Base-by-base conservation (phyloP, 2,329 filamentous ascomycete genomes). In the Orbilia javanica region DNA sequence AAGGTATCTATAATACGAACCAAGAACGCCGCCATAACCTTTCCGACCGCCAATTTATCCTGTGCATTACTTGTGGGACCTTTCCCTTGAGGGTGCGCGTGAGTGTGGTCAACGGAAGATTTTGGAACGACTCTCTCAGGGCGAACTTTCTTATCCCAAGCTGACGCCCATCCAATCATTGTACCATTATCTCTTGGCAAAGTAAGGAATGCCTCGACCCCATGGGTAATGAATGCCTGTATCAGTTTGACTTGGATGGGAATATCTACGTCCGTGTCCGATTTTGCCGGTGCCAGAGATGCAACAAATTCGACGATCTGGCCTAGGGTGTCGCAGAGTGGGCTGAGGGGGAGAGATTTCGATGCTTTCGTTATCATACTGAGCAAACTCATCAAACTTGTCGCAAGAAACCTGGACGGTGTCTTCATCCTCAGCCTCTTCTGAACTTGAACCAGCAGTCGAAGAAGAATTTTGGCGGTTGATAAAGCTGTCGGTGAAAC, bases 211-310 rank as follows among this genome's bases (percentile, higher is more conserved):
- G 67, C 68, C 36, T 79, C 75, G 15, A 79, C 48, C 7, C 67
- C 67, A 15, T 79, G 75, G 5, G 75, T 79, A n/a, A 73, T 73
- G n/a, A 79, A 79, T n/a, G 75, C 75, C 15, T 79, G 68, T 55
- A 72, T 72, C 18, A 79, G 31, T 46, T 79, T 79, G 46, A 68
- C 29, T 36, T 73, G 69, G 34, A 79, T 69, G 8, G 75, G 75
- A 25, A 60, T 22, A 60, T 79, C 75, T 20, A 29, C 25, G 13
- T 79, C 75, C 6, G 34, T 48, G 7, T 67, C 63, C 3, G 44
- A 27, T 25, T 73, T 66, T 15, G 36, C 25, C 11, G 75, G 75
- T 18, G 57, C 42, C 22, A 79, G 18, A 8, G 75, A 64, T 34
- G 20, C 63, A 4, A 79, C 62, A 46, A 72, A 79, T 52, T 68